These are phyloP conservation scores for Sugiyamaella qingdaonensis DNA, from an alignment of 805 yeast species.

Conservation along the genomic window DNA sequence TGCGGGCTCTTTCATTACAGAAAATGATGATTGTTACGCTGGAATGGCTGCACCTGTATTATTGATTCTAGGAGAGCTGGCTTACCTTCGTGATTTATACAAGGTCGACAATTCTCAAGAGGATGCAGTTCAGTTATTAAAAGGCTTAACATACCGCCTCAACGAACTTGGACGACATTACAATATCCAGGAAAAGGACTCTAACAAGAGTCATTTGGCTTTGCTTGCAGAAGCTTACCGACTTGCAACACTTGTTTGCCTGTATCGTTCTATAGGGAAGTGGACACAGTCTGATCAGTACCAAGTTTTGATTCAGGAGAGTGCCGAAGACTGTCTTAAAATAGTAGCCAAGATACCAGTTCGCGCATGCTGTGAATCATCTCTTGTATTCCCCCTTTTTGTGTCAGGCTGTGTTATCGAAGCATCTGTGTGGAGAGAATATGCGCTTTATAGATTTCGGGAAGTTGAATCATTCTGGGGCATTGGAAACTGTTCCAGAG, in stretches of 20 bases:
- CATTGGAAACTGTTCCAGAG: slow-evolving; percentile 6
- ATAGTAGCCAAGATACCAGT: not conserved
- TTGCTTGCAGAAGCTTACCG: not conserved
- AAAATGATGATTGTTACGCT: not conserved
- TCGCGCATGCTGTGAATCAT: slow-evolving; percentile 6
- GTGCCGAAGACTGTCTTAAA: not conserved
- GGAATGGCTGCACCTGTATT: slow-evolving; percentile 1
- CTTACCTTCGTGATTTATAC: not conserved
- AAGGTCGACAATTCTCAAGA: not conserved
- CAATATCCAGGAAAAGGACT: not conserved
- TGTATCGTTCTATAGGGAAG: not conserved
- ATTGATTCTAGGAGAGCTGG: slow-evolving; percentile 2
- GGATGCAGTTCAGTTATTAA: too few relatives aligned
- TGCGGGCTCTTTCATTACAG: not conserved
- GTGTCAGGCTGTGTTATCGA: slow-evolving; percentile 6
- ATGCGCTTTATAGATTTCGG: not conserved
- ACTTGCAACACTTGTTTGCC: not conserved
- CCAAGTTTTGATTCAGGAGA: not conserved
- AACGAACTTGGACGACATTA: not conserved
- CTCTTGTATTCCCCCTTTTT: slow-evolving; percentile 6
- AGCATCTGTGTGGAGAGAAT: not conserved
- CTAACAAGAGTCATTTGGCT: not conserved
- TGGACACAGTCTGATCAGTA: too few relatives aligned
- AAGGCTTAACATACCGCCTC: not conserved
- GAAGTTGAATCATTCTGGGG: slow-evolving; percentile 3